A percentile compares a stretch with the other conserved stretches of the same genome.
phyloP scores from a whole-genome alignment of 208 protist genomes.

The Porcisia hertigi region DNA sequence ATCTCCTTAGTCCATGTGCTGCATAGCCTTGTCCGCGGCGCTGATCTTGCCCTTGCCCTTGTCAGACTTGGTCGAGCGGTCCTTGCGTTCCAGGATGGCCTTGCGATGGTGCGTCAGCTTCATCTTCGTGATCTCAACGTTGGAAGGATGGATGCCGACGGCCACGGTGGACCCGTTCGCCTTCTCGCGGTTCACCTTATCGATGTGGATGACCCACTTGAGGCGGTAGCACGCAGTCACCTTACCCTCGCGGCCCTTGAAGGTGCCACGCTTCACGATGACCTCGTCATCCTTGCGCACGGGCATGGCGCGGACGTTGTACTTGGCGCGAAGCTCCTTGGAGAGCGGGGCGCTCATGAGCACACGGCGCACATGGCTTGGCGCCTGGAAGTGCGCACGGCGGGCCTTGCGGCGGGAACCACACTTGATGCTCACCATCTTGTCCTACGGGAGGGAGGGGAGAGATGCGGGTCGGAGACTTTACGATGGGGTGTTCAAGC shows the following conservation, averaged over 20 bases:
- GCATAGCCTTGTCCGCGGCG: slow-evolving; percentile 92
- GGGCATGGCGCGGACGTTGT: slow-evolving; percentile 98
- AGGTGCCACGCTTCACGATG: slow-evolving; percentile 93
- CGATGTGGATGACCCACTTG: slow-evolving; percentile 99
- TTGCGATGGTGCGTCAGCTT: slow-evolving; percentile 99
- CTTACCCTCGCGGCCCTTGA: slow-evolving; percentile 97
- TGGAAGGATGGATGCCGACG: slow-evolving; percentile 98
- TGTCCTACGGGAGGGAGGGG: background rate
- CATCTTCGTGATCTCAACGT: slow-evolving; percentile 99
- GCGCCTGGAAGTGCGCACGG: slow-evolving; percentile 99
- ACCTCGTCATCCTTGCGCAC: slow-evolving; percentile 99
- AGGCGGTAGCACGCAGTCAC: slow-evolving; percentile 98
- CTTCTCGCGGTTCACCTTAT: slow-evolving; percentile 98
- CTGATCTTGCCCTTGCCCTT: slow-evolving; percentile 94
- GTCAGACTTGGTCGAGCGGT: slow-evolving; percentile 83
- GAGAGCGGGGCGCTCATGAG: slow-evolving; percentile 98
- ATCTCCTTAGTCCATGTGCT: slow-evolving; percentile 88
- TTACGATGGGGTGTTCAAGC: background rate
- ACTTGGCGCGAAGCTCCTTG: slow-evolving; percentile 98
- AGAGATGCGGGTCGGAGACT: slow-evolving; percentile 11
- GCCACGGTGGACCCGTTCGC: slow-evolving; percentile 92
- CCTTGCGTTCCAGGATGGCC: slow-evolving; percentile 95
- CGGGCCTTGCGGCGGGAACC: slow-evolving; percentile 96
- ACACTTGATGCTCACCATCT: slow-evolving; percentile 89
- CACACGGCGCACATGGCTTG: slow-evolving; percentile 95